Conservation (phyloP, 768 basidiomycete genomes). For the Obba rivulosa region DNA sequence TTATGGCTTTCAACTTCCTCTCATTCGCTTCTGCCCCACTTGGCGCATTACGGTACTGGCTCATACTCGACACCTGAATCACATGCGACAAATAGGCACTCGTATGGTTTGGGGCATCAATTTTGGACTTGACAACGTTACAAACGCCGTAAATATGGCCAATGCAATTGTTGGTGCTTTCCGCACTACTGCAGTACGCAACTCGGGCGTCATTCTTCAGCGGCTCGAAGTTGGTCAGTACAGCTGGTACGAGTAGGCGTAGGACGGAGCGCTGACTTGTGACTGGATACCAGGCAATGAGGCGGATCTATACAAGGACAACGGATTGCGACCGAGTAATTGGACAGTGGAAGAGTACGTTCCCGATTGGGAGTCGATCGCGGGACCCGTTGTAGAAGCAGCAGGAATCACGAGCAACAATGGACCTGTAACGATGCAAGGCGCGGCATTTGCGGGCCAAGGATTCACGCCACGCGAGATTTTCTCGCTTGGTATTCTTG, state of each 20-base stretch:
- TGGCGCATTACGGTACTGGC: too few relatives aligned
- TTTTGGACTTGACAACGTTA: conserved; percentile 36
- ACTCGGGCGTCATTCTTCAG: conserved; percentile 24
- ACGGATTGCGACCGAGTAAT: conserved; percentile 20
- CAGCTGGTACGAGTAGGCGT: neutral
- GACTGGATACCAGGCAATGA: conserved; percentile 24
- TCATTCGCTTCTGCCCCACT: too few relatives aligned
- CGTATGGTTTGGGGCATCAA: conserved; percentile 67
- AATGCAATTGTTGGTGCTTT: conserved; percentile 26
- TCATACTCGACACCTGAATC: too few relatives aligned
- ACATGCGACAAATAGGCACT: conserved; percentile 43
- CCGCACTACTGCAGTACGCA: conserved; percentile 12
- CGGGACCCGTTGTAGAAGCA: conserved; percentile 17
- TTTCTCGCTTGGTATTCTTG: conserved; percentile 46
- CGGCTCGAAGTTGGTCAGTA: conserved; percentile 24
- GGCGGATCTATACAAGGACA: conserved; percentile 27
- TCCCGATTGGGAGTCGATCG: conserved; percentile 22
- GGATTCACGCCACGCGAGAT: conserved; percentile 58
- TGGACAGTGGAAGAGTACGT: conserved; percentile 27
- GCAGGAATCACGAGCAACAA: conserved; percentile 10
- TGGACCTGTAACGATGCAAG: conserved; percentile 20
- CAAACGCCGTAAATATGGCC: conserved; percentile 28
- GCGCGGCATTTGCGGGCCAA: conserved; percentile 22
- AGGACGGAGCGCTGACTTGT: neutral
- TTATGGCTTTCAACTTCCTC: too few relatives aligned